Percentiles rank a stretch among this genome's conserved stretches.
phyloP scores from a whole-genome alignment of 306 rosid species.

The Ormosia emarginata region DNA sequence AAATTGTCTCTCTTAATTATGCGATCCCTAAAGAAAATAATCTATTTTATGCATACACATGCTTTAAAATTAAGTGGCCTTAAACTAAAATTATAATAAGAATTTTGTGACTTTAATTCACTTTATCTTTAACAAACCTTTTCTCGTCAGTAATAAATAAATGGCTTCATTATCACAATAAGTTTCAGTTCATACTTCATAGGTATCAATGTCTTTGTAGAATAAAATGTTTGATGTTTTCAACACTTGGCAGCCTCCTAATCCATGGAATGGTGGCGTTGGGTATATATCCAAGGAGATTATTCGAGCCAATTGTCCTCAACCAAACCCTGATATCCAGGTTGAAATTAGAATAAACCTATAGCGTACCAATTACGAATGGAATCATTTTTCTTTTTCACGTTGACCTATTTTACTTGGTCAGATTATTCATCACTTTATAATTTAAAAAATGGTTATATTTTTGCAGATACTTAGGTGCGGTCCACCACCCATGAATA shows the following conservation, averaged over 20 bases:
- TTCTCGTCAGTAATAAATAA: not conserved
- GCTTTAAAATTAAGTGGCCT: not conserved
- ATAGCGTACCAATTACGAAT: not conserved
- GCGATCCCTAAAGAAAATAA: not conserved
- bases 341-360: conserved; percentile 18
- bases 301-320: conserved; percentile 39
- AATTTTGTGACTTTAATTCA: not conserved
- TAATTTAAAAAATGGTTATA: not conserved
- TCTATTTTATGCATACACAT: not conserved
- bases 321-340: conserved; percentile 43
- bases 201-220: not conserved
- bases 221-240: not conserved
- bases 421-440: not conserved
- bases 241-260: conserved; percentile 42
- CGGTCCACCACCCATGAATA: conserved; percentile 54
- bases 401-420: not conserved
- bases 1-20: not conserved
- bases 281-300: conserved; percentile 40
- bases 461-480: conserved; percentile 45
- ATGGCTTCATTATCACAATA: not conserved
- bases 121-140: not conserved
- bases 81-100: not conserved
- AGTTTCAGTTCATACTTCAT: not conserved
- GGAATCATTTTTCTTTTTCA: not conserved
- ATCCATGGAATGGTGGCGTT: conserved; percentile 45